Conservation (phyloP, 805 yeast species). For the Monosporozyma unispora region DNA sequence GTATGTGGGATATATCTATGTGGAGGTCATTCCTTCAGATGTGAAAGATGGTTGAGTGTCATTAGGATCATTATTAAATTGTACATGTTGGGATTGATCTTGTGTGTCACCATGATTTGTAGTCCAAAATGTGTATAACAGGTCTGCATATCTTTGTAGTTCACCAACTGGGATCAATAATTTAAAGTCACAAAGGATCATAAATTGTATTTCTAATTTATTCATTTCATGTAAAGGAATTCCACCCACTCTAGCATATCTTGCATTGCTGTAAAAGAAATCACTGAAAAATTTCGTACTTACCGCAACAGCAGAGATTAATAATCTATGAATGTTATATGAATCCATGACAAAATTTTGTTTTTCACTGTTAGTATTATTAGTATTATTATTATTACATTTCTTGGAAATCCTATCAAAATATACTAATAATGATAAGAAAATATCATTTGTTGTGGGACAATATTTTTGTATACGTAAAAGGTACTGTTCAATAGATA, state of each 20-base stretch:
- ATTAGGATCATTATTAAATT: not conserved
- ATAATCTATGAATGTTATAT: constrained; percentile 84
- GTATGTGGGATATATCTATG: not conserved
- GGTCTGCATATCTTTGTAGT: constrained; percentile 80
- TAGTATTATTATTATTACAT: constrained; percentile 13
- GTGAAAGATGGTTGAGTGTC: not conserved
- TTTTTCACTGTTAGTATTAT: not conserved
- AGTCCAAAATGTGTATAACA: constrained; percentile 64
- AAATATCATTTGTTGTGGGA: constrained; percentile 95
- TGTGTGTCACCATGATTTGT: not conserved
- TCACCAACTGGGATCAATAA: constrained; percentile 87
- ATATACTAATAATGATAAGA: constrained; percentile 78
- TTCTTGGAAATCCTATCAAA: constrained; percentile 87
- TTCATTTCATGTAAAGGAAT: constrained; percentile 86
- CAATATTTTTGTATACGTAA: constrained; percentile 88
- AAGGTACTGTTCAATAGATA: constrained; percentile 77
- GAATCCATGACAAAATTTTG: constrained; percentile 91
- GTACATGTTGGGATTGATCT: not conserved
- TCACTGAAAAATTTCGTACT: constrained; percentile 90
- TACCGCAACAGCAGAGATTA: constrained; percentile 90
- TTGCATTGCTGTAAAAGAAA: constrained; percentile 83
- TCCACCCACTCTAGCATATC: constrained; percentile 95
- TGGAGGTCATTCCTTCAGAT: not conserved
- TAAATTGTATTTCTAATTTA: constrained; percentile 80
- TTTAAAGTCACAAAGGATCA: constrained; percentile 74